Evolutionary conservation across 2,329 filamentous ascomycete species (phyloP), one percentile per base, ranked within the genome.

Genomic region (Cephalotrichum gorgonifer): DNA sequence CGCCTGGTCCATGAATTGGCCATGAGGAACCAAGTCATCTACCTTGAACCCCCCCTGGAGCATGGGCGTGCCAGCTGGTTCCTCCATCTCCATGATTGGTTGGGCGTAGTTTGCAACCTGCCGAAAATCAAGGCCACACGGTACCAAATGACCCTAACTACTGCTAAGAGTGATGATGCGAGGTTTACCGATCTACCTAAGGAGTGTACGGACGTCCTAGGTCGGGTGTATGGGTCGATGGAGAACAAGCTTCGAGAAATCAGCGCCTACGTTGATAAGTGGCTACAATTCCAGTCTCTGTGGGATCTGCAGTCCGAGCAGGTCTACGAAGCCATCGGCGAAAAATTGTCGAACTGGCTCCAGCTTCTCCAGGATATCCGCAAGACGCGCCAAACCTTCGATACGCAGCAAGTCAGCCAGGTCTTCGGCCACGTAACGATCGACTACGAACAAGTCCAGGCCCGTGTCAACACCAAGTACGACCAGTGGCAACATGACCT

Each of bases 401-500:
- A 99, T 62, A 98, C 91, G 1, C 94, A 91, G 8, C 93, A 96
- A 62, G 88, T 94, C 55, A 93, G 85, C 64, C 85, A 87, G 35
- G 86, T 85, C 1, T 98, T 99, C 62, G 93, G 93, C 4, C 91
- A 95, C 64, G 82, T 97, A 48, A 88, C 86, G 4, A 89, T 99
- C 60, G 91, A 98, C 64, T 98, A 98, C 60, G 93, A 97, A 59
- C 94, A 98, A 65, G 93, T 98, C 0, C 94, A 98, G 66, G 88
- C 91, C 50, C 96, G 95, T 67, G 93, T 99, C 64, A 98, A 97
- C 60, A 88, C 89, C 58, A 98, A 97, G 65, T 99, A 98, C 62
- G 94, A 99, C 62, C 91, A 97, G 64, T 98, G 94, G 93, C 93
- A 99, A 65, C 88, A 96, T 58, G 93, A 99, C 56, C 95, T 98